phyloP scores from a whole-genome alignment of 257 asterid species.

The Solanum ossicruentum region DNA sequence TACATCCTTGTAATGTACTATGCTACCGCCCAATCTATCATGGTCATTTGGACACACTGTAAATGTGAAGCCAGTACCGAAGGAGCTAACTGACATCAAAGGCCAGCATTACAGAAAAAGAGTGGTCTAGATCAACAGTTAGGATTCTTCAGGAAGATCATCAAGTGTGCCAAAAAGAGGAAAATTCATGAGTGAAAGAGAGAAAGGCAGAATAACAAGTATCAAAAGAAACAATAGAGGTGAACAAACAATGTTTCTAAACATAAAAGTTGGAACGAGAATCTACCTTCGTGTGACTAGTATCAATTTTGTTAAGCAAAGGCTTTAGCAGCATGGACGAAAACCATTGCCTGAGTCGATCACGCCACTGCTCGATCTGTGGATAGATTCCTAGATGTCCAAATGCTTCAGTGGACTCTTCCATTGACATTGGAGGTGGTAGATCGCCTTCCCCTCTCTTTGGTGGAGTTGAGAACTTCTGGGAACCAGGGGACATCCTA shows the following conservation, averaged over 20 bases:
- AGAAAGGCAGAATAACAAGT: not conserved
- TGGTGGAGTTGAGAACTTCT: slow-evolving; percentile 86
- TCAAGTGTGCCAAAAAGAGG: not conserved
- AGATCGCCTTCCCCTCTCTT: slow-evolving; percentile 89
- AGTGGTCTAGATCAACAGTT: not conserved
- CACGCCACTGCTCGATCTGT: slow-evolving; percentile 83
- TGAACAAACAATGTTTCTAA: not conserved
- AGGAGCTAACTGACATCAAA: not conserved
- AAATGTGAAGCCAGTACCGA: not conserved
- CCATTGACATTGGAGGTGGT: slow-evolving; percentile 90
- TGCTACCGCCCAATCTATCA: not conserved
- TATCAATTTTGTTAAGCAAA: slow-evolving; percentile 58
- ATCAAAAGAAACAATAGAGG: not conserved
- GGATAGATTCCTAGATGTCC: slow-evolving; percentile 69
- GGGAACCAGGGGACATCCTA: slow-evolving; percentile 94
- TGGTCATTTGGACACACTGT: not conserved
- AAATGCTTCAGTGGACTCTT: slow-evolving; percentile 74
- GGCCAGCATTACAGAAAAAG: not conserved
- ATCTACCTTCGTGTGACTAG: slow-evolving; percentile 73
- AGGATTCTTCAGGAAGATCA: not conserved
- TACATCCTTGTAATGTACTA: not conserved
- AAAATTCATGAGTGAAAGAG: not conserved
- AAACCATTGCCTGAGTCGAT: slow-evolving; percentile 88
- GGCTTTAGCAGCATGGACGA: slow-evolving; percentile 66
- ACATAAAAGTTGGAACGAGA: not conserved